Evolutionary conservation across 2,329 filamentous ascomycete species (phyloP).

Genomic region (Pseudodiploospora longispora): DNA sequence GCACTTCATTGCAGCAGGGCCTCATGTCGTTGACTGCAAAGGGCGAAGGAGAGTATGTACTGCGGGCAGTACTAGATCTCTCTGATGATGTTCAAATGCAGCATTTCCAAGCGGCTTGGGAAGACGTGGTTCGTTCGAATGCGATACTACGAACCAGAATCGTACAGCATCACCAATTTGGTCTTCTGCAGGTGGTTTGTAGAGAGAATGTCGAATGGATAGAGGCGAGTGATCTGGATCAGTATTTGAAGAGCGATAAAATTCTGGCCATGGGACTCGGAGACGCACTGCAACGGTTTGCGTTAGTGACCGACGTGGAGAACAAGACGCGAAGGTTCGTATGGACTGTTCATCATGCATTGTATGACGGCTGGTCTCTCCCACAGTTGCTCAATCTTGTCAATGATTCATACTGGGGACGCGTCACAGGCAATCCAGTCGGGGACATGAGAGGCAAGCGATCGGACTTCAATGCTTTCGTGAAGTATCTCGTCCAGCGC

Average conservation of each 20-base stretch:
- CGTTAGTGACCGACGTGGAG: background rate
- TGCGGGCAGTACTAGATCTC: constrained; percentile 10
- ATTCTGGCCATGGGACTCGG: constrained; percentile 1
- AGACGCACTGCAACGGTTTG: constrained; percentile 1
- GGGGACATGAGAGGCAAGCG: background rate
- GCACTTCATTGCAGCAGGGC: constrained; percentile 27
- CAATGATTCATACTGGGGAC: background rate
- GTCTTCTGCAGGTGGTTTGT: constrained; percentile 36
- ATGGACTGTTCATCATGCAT: constrained; percentile 3
- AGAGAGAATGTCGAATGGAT: constrained; percentile 21
- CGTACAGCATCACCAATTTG: constrained; percentile 30
- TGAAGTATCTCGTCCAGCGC: background rate
- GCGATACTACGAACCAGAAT: constrained; percentile 38
- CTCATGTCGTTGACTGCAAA: constrained; percentile 23
- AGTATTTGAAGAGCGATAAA: background rate
- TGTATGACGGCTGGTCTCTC: constrained; percentile 3
- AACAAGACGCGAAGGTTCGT: background rate
- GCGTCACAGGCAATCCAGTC: too few species aligned
- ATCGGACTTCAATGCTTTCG: background rate
- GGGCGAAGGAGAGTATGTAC: constrained; percentile 13
- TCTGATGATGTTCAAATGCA: constrained; percentile 3
- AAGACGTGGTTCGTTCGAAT: background rate
- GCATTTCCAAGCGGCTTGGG: constrained; percentile 10
- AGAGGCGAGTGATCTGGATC: constrained; percentile 3
- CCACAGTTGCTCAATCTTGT: background rate